Evolutionary conservation across 2,329 filamentous ascomycete genomes (phyloP), one percentile per base, ranked within the genome.

Genomic region (Hypoxylon sp.): DNA sequence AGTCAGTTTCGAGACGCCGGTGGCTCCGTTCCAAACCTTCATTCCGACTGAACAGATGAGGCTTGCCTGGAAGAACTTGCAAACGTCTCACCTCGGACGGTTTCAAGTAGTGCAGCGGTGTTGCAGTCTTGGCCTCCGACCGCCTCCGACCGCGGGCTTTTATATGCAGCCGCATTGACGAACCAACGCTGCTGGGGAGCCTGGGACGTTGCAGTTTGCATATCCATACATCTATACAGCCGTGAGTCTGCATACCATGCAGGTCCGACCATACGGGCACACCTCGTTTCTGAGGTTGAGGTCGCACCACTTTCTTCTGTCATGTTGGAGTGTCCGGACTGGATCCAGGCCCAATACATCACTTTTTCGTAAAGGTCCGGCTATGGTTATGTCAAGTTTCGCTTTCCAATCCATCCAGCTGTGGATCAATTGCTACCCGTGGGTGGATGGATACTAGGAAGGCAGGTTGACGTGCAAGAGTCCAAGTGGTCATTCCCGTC

Each of bases 191-290:
- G 54, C 56, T 7, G 24, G 10, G 7, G 24, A 28, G 54, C 56
- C 19, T 46, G 10, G 20, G 24, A 28, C 22, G 44, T 28, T 28
- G 22, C 22, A 24, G 44, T 28, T 17, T 41, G 44, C 20, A 47
- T 17, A 47, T 47, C 15, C 13, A 10, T 47, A 28, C 24, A 6
- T n/a, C 24, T 26, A 13, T 26, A 28, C 41, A 46, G 3, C 4
- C n/a, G 22, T 17, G 10, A 28, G 28, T 56, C 46, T 62, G 56
- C 55, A 62, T 63, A 60, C 54, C 54, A 56, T 67, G 65, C 65
- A 68, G 65, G 65, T 68, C 65, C 65, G 50, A 56, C 60, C 65
- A 68, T 62, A 68, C 41, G 41, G 7, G 59, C 34, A 41, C 54
- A 41, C 24, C 37, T 3, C 7, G 17, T 17, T 41, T 19, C 1